phyloP scores from a whole-genome alignment of 441 rosid species.

The Mallotus japonicus region DNA sequence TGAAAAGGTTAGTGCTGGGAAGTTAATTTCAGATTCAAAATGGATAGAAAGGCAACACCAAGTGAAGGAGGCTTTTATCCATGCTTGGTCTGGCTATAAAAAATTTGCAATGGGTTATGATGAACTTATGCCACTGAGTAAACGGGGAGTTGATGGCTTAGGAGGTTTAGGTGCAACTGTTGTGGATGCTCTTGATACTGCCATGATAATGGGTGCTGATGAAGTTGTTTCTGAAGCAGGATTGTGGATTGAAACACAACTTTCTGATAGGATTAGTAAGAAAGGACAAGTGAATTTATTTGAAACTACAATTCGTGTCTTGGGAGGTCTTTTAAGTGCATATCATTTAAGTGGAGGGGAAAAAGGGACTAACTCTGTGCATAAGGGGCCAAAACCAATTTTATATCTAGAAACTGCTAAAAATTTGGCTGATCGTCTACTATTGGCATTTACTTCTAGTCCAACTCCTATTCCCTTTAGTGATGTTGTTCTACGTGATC shows the following conservation, averaged over 20 bases:
- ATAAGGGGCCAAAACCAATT: conserved; percentile 62
- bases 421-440: conserved; percentile 80
- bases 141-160: conserved; percentile 73
- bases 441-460: conserved; percentile 84
- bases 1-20: conserved; percentile 39
- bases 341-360: conserved; percentile 90
- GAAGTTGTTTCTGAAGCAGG: conserved; percentile 82
- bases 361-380: conserved; percentile 42
- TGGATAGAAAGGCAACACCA: conserved; percentile 65
- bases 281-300: conserved; percentile 97
- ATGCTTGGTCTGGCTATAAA: conserved; percentile 95
- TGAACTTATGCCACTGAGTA: conserved; percentile 88
- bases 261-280: conserved; percentile 67
- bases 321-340: conserved; percentile 98
- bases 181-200: conserved; percentile 96
- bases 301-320: conserved; percentile 91
- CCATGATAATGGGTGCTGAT: conserved; percentile 91
- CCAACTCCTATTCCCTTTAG: conserved; percentile 87
- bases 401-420: conserved; percentile 75
- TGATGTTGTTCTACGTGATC: conserved; percentile 74
- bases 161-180: conserved; percentile 96
- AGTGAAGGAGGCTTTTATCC: conserved; percentile 79
- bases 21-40: conserved; percentile 35
- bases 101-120: conserved; percentile 88
- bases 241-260: conserved; percentile 77